Evolutionary conservation across 2,329 filamentous ascomycete species (phyloP), one percentile per base, ranked within the genome.

Genomic region (Talaromyces marneffei): DNA sequence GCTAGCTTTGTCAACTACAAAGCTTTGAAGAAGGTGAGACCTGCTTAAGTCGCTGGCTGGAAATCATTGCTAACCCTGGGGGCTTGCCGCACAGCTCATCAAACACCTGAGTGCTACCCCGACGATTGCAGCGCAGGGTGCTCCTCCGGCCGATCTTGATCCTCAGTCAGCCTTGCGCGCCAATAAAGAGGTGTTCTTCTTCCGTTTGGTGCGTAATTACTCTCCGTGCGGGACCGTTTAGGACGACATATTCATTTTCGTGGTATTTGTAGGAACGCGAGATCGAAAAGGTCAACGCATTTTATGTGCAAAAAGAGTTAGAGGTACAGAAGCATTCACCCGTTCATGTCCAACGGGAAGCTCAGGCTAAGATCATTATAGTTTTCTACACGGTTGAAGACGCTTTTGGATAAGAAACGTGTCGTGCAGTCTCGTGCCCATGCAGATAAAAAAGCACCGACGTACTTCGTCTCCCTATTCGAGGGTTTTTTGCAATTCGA

Each of bases 1-100:
- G 92, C 93, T 66, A 97, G 92, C 78, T 99, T 99, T 75, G 92
- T 97, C 70, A 97, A 99, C 79, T 99, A 99, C 82, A 99, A 99
- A 80, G 92, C 92, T 63, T 83, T 99, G 69, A 99, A 99, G 79
- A 97, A 97, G 91, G 94, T 96, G 58, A 5, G 66, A 29, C 54
- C 16, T 44, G 27, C 37, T 18, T 7, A 18, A 59, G 33, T 14
- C 12, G 33, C 14, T 29, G 40, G 44, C 33, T 58, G 65, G 67
- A 52, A 54, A 48, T 44, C 31, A 44, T 42, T 59, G 59, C 46
- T 64, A 62, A 60, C 60, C 60, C 61, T 60, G 57, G 35, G 8
- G 23, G 44, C 25, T 16, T 58, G 64, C 67, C 18, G 70, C 40
- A 37, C 57, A 97, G 93, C 90, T 97, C 79, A 99, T 97, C 82